Evolutionary conservation across 495 filamentous ascomycete species (phyloP).

Genomic region (Aspergillus heteromorphus): DNA sequence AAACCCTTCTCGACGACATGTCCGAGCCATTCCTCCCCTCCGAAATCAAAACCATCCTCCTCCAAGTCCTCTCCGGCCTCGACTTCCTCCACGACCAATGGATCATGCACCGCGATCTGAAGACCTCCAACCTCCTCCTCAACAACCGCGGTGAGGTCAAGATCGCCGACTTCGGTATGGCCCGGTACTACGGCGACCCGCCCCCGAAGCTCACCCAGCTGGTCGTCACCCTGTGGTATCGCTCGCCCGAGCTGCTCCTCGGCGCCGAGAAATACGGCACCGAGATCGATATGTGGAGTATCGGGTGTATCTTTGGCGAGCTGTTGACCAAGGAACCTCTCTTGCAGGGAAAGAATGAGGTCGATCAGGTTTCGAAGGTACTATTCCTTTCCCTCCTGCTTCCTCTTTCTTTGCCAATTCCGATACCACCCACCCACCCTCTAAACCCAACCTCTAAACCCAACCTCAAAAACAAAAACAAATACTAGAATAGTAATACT

Average conservation of each 20-base stretch:
- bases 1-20: conserved; percentile 90
- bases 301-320: conserved; percentile 96
- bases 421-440: too few species aligned
- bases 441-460: too few species aligned
- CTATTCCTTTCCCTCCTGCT: neutral
- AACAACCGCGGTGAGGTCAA: conserved; percentile 95
- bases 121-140: conserved; percentile 92
- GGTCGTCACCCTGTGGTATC: conserved; percentile 97
- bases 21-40: conserved; percentile 88
- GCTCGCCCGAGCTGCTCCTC: conserved; percentile 83
- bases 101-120: conserved; percentile 96
- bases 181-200: conserved; percentile 80
- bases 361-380: conserved; percentile 70
- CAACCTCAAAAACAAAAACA: too few species aligned
- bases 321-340: conserved; percentile 78
- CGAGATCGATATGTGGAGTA: conserved; percentile 89
- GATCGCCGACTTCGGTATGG: conserved; percentile 97
- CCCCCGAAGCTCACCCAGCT: conserved; percentile 82
- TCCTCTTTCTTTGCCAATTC: neutral
- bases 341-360: conserved; percentile 89
- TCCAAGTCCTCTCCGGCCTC: conserved; percentile 76
- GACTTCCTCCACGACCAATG: conserved; percentile 83
- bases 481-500: too few species aligned
- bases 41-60: conserved; percentile 84
- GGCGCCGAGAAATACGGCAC: conserved; percentile 71